A percentile compares a stretch with the other conserved stretches of the same genome.
Conservation (phyloP, 1,284 basidiomycete genomes). For the Cryptococcus sp. region DNA sequence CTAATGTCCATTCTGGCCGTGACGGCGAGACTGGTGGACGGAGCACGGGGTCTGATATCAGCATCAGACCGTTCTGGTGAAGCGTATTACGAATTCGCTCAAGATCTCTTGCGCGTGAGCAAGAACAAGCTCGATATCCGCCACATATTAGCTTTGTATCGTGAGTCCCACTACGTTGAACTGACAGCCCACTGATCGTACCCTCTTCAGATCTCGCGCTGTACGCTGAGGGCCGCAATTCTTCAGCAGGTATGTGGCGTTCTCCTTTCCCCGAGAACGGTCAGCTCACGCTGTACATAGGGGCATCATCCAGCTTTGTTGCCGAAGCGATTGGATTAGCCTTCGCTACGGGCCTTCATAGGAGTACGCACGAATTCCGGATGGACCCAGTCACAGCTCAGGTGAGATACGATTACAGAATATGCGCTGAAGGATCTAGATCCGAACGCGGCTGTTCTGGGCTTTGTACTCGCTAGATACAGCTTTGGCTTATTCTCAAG, state of each 20-base stretch:
- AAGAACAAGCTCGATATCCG: slow-evolving; percentile 18
- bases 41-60: slow-evolving; percentile 4
- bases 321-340: slow-evolving; percentile 17
- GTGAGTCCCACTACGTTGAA: slow-evolving; percentile 7
- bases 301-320: slow-evolving; percentile 13
- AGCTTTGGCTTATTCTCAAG: slow-evolving; percentile 17
- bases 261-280: background rate
- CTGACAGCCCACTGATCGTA: background rate
- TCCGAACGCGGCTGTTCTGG: slow-evolving; percentile 18
- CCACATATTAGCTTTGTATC: slow-evolving; percentile 18
- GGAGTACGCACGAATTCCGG: slow-evolving; percentile 11
- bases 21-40: slow-evolving; percentile 14
- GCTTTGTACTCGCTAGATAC: slow-evolving; percentile 15
- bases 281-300: too few species aligned
- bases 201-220: slow-evolving; percentile 7
- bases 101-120: slow-evolving; percentile 16
- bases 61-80: slow-evolving; percentile 10
- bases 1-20: slow-evolving; percentile 20
- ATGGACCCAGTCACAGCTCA: slow-evolving; percentile 19
- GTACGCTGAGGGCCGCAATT: slow-evolving; percentile 11
- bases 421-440: background rate
- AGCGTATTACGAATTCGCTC: slow-evolving; percentile 17
- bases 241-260: slow-evolving; percentile 3
- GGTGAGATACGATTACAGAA: background rate
- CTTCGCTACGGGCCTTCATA: slow-evolving; percentile 16